phyloP scores from a whole-genome alignment of 768 basidiomycete genomes.

The Rhodotorula taiwanensis region DNA sequence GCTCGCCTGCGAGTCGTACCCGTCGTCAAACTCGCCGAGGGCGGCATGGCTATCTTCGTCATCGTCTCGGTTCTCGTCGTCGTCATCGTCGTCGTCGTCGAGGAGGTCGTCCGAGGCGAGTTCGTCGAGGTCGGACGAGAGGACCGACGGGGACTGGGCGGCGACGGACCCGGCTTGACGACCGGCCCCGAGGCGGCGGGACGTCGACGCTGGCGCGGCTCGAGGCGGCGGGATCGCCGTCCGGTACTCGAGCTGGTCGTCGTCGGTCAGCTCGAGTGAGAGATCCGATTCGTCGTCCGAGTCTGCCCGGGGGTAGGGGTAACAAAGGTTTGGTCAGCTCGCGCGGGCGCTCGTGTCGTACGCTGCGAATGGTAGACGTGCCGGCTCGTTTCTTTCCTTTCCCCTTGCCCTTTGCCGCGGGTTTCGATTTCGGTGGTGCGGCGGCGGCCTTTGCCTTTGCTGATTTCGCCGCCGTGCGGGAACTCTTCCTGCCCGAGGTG shows the following conservation, averaged over 20 bases:
- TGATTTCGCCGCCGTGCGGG: not conserved
- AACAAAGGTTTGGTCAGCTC: not conserved
- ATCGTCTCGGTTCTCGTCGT: slow-evolving; percentile 4
- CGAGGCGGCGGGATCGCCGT: too few species aligned
- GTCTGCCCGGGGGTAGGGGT: not conserved
- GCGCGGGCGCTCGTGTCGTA: too few species aligned
- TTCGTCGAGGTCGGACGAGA: not conserved
- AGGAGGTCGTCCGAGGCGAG: not conserved
- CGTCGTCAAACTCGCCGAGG: slow-evolving; percentile 15
- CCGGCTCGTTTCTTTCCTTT: slow-evolving; percentile 31
- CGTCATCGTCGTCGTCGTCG: slow-evolving; percentile 1
- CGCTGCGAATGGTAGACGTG: not conserved
- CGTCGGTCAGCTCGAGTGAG: slow-evolving; percentile 11
- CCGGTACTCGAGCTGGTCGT: not conserved
- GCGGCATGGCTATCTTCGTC: too few species aligned
- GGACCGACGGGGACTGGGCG: not conserved
- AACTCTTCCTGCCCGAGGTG: not conserved
- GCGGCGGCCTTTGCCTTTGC: too few species aligned
- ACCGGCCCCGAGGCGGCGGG: not conserved
- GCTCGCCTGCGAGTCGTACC: slow-evolving; percentile 3
- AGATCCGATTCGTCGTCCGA: slow-evolving; percentile 21
- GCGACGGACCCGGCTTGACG: not conserved
- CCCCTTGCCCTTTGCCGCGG: slow-evolving; percentile 3
- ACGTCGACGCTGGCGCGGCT: too few species aligned
- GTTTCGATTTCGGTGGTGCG: not conserved